Base-by-base conservation (phyloP, 345 rosid species). In the Eucalyptus dawsonii region DNA sequence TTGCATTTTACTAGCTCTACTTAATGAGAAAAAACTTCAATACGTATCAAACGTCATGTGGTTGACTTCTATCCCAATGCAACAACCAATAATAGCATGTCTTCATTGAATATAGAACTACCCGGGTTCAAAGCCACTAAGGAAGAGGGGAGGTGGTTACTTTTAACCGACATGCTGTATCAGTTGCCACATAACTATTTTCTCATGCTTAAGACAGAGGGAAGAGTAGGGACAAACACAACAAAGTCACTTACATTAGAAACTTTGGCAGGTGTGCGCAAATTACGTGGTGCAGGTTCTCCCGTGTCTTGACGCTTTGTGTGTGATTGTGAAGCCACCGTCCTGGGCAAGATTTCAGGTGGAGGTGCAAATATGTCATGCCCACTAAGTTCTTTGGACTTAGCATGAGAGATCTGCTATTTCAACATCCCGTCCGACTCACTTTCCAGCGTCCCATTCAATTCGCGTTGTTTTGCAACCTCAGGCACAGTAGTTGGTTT, bases 341-440 rank as follows among this genome's bases (percentile, higher is more conserved):
- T 93, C 81, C 99, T 95, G 3, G 99, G 98, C 90, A 95, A 91
- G 62, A 97, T 98, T 93, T 97, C 99, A 25, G 98, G 99, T 50
- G 99, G 99, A 42, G 99, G 97, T 4, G 99, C 99, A 91, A 97
- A 98, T 91, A 98, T 98, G 93, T 98, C 96, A 87, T 96, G 96
- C 76, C 99, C 99, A 80, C 95, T 97, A 34, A 98, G 97, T 93
- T 98, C 99, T 94, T 94, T 97, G 88, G 91, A 92, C 90, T 98
- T 98, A 22, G 99, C 97, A 92, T 97, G 95, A 89, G 99, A 98
- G 81, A 94, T 91, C 89, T 95, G 99, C 93, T 98, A 97, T 92
- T 93, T 93, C 90, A 97, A 92, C 91, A 87, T 95, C 44, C 91
- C 87, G 81, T 94, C 97, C 2, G 92, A 90, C 19, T 97, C 98